Evolutionary conservation across 352 stramenopile species (phyloP).

Genomic region (Pythium brassicae): DNA sequence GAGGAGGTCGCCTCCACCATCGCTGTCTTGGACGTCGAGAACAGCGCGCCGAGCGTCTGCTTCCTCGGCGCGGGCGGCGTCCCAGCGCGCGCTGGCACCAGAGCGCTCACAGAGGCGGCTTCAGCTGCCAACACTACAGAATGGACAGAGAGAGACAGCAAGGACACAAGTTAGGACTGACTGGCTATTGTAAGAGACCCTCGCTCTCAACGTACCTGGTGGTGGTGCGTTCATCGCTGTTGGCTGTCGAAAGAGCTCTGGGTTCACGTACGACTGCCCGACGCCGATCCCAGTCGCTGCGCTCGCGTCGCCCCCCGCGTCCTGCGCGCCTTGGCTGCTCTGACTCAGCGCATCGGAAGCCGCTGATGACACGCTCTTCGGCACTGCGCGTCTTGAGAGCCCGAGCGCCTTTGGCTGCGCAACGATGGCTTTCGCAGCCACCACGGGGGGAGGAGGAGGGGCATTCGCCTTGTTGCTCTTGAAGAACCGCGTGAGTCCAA

Average conservation of each 20-base stretch:
- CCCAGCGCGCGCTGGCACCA: not conserved
- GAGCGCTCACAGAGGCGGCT: not conserved
- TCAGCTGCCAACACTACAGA: not conserved
- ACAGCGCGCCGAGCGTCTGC: slow-evolving; percentile 45
- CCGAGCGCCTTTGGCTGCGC: slow-evolving; percentile 33
- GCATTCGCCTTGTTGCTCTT: slow-evolving; percentile 62
- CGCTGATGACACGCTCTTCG: slow-evolving; percentile 8
- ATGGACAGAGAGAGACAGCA: not conserved
- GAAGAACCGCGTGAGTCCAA: slow-evolving; percentile 81
- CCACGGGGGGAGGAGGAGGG: slow-evolving; percentile 8
- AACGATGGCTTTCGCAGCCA: slow-evolving; percentile 15
- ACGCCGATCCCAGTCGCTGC: slow-evolving; percentile 51
- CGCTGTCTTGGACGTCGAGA: slow-evolving; percentile 40
- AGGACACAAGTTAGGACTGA: not conserved
- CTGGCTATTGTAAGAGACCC: too few relatives aligned
- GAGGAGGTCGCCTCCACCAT: slow-evolving; percentile 69
- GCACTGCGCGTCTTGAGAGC: slow-evolving; percentile 25
- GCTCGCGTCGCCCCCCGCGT: not conserved
- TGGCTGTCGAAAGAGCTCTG: slow-evolving; percentile 40
- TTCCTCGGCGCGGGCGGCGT: slow-evolving; percentile 24
- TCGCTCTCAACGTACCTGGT: slow-evolving; percentile 13
- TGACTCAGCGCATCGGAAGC: slow-evolving; percentile 5
- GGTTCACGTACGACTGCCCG: slow-evolving; percentile 80
- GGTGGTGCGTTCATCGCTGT: slow-evolving; percentile 5
- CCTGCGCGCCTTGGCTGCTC: slow-evolving; percentile 2